These are phyloP conservation scores for Kluyveromyces starmeri DNA, from an alignment of 805 yeast species.

Conservation along the genomic window DNA sequence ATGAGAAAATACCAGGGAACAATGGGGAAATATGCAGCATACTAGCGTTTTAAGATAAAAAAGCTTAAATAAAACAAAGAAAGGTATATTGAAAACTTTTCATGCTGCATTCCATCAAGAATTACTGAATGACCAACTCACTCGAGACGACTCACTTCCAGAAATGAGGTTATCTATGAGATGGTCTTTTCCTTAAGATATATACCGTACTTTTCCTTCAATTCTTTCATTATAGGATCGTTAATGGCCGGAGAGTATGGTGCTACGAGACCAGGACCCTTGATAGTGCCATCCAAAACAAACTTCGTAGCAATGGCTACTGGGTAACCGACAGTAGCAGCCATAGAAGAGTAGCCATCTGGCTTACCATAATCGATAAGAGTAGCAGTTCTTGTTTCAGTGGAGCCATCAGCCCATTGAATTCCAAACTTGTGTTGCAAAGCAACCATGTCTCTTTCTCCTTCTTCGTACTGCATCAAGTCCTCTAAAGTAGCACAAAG, in stretches of 20 bases:
- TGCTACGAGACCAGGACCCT: slow-evolving; percentile 78
- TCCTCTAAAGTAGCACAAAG: slow-evolving; percentile 93
- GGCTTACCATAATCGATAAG: slow-evolving; percentile 84
- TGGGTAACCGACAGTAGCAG: slow-evolving; percentile 96
- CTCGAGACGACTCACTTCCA: no score
- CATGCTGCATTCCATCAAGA: no score
- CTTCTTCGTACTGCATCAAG: slow-evolving; percentile 90
- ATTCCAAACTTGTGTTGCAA: slow-evolving; percentile 97
- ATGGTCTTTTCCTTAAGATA: slow-evolving; percentile 82
- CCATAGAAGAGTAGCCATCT: slow-evolving; percentile 96
- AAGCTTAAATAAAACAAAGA: no score
- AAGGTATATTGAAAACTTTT: no score
- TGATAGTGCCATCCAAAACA: slow-evolving; percentile 72
- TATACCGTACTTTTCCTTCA: slow-evolving; percentile 85
- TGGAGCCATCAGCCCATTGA: slow-evolving; percentile 88
- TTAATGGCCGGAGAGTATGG: slow-evolving; percentile 89
- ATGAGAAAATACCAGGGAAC: no score
- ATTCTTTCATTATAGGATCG: slow-evolving; percentile 81
- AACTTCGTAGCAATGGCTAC: slow-evolving; percentile 91
- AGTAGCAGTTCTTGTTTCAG: slow-evolving; percentile 91
- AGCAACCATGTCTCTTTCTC: slow-evolving; percentile 91
- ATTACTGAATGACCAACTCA: no score
- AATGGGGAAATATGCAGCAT: no score
- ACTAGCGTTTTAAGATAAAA: no score
- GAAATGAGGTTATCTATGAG: no score